Evolutionary conservation across 2,329 filamentous ascomycete genomes (phyloP), one percentile per base, ranked within the genome.

Genomic region (Fulvia fulva): DNA sequence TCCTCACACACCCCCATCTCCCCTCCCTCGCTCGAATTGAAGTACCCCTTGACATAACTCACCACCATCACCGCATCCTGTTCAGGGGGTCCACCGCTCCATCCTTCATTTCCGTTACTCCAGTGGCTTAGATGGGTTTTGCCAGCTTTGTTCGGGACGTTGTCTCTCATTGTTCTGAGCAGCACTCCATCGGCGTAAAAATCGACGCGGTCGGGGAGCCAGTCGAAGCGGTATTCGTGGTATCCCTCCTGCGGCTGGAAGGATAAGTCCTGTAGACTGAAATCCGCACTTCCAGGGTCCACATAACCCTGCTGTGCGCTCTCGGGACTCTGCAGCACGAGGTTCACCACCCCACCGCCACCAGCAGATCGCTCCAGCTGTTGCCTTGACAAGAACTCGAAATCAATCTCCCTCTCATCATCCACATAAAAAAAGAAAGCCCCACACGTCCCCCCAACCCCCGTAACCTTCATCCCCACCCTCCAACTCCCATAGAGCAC

Each of bases 401-500:
- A 85, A 70, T 92, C 89, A 66, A 92, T 90, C 68, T 92, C 89
- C 68, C 89, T 86, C 1, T 87, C 88, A 72, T 92, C 85, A 71
- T 91, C 90, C 74, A 83, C 84, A 72, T 90, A 91, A 87, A 88
- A 93, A 74, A 91, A 92, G 75, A 92, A 91, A 6, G 88, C 88
- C 28, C 83, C 85, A 70, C 89, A 92, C 1, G 89, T 92, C 25
- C 88, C 88, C 1, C 78, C 74, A 6, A 82, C 75, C 41, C 74
- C 74, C 0, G 85, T 84, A 56, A 87, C 72, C 73, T 84, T 87
- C 77, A 91, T 86, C 34, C 81, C 82, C 2, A 85, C 83, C 19
- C 88, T 78, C 66, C 87, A 92, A 23, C 82, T 87, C 2, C 89
- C 89, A 68, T 84, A 88, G n/a, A 83, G 75, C 66, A 90, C 77